These are phyloP conservation scores for Scenedesmus sp. DNA, from an alignment of 163 green algal species.

Conservation along the genomic window DNA sequence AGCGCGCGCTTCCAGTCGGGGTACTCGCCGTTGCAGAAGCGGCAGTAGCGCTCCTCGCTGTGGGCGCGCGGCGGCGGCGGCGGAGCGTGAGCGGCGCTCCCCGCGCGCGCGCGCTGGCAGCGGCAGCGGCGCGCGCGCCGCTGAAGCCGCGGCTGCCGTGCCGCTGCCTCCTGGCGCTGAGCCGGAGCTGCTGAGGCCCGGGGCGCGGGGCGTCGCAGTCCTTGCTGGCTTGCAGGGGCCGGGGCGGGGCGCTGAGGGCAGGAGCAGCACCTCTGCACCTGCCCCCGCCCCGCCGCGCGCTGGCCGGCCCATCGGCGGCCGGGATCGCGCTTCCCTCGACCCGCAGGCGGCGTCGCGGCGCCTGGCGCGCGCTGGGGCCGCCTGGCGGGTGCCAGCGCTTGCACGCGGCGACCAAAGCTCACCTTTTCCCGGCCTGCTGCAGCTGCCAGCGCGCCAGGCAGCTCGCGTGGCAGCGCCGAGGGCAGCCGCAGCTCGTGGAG, in stretches of 20 bases:
- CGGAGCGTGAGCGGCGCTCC: background rate
- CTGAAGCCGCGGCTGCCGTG: background rate
- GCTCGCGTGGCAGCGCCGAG: background rate
- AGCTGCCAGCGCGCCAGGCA: conserved; percentile 45
- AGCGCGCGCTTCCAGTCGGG: conserved; percentile 30
- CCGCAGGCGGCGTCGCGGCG: too few relatives aligned
- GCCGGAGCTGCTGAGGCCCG: background rate
- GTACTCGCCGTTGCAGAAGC: conserved; percentile 36
- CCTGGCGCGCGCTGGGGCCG: too few relatives aligned
- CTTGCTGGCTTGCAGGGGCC: too few relatives aligned
- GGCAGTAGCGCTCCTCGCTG: conserved; percentile 41
- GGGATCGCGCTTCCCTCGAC: too few relatives aligned
- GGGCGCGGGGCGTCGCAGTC: too few relatives aligned
- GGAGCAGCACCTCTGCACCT: too few relatives aligned
- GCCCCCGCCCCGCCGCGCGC: too few relatives aligned
- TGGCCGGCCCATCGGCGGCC: too few relatives aligned
- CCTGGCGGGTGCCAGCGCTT: too few relatives aligned
- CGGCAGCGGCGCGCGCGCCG: background rate
- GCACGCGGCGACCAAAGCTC: too few relatives aligned
- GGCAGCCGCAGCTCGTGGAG: conserved; percentile 12
- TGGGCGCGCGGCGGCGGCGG: background rate
- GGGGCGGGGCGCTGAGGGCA: too few relatives aligned
- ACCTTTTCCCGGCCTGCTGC: conserved; percentile 36
- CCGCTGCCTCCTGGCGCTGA: background rate
- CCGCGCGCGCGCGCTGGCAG: background rate